Conservation (phyloP, 2,329 filamentous ascomycete species). For the Xylariaceae sp. region DNA sequence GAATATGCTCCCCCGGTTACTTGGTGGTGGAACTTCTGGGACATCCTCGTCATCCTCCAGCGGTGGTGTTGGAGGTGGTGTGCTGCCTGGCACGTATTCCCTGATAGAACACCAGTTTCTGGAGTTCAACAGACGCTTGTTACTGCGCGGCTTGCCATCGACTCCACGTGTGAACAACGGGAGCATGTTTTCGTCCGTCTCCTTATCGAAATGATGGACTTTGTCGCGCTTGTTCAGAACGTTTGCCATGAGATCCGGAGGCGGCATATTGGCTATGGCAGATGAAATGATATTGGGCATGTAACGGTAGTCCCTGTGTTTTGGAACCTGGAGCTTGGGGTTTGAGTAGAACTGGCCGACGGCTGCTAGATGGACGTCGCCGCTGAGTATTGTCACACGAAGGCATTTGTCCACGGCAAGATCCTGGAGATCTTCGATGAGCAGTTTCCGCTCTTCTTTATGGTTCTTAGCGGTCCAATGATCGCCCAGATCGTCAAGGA, state of each 20-base stretch:
- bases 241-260: slow-evolving; percentile 82
- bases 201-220: slow-evolving; percentile 61
- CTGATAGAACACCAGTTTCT: slow-evolving; percentile 95
- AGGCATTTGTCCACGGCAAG: slow-evolving; percentile 89
- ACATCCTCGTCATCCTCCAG: slow-evolving; percentile 40
- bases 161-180: slow-evolving; percentile 87
- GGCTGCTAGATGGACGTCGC: slow-evolving; percentile 88
- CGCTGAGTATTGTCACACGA: slow-evolving; percentile 84
- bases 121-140: slow-evolving; percentile 80
- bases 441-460: slow-evolving; percentile 79
- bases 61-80: slow-evolving; percentile 64
- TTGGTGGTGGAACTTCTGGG: slow-evolving; percentile 36
- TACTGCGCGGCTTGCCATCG: slow-evolving; percentile 83
- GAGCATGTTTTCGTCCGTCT: slow-evolving; percentile 94
- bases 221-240: slow-evolving; percentile 92
- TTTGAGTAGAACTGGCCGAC: slow-evolving; percentile 95
- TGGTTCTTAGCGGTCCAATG: slow-evolving; percentile 97
- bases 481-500: slow-evolving; percentile 87
- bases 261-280: slow-evolving; percentile 87
- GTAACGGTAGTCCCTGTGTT: slow-evolving; percentile 89
- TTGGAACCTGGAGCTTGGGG: slow-evolving; percentile 69
- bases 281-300: slow-evolving; percentile 96
- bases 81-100: slow-evolving; percentile 72
- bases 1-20: slow-evolving; percentile 38
- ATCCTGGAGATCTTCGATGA: slow-evolving; percentile 89